phyloP scores from a whole-genome alignment of 208 protist species.

The Leishmania amazonensis region DNA sequence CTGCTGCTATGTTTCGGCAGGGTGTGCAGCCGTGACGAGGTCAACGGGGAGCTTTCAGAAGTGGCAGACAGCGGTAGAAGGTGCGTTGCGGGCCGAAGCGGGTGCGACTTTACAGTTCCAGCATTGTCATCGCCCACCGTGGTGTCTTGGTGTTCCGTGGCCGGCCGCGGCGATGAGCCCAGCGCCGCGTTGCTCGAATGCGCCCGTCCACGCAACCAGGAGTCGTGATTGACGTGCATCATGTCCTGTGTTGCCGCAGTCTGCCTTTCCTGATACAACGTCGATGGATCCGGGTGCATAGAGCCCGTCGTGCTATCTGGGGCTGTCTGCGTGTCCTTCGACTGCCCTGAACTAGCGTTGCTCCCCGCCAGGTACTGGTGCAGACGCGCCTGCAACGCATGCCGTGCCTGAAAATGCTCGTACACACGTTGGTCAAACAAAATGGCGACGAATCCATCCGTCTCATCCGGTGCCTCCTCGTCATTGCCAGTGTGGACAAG shows the following conservation, averaged over 20 bases:
- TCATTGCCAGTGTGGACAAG: constrained; percentile 29
- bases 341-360: not conserved
- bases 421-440: constrained; percentile 81
- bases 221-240: too few relatives aligned
- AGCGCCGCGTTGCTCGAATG: not conserved
- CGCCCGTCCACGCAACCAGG: not conserved
- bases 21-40: not conserved
- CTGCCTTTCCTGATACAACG: not conserved
- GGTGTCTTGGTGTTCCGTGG: too few relatives aligned
- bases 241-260: not conserved
- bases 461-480: constrained; percentile 74
- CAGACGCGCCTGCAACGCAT: constrained; percentile 34
- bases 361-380: constrained; percentile 8
- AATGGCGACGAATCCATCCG: constrained; percentile 79
- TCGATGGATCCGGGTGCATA: not conserved
- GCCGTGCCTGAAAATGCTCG: constrained; percentile 58
- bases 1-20: not conserved
- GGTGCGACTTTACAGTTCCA: too few relatives aligned
- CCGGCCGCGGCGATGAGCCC: not conserved
- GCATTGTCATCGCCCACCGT: not conserved
- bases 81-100: too few relatives aligned
- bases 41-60: not conserved
- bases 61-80: not conserved
- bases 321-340: not conserved
- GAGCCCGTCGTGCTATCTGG: not conserved